A percentile compares a stretch with the other conserved stretches of the same genome.
Conservation (phyloP, 2,329 filamentous ascomycete genomes). For the Tolypocladium capitatum region DNA sequence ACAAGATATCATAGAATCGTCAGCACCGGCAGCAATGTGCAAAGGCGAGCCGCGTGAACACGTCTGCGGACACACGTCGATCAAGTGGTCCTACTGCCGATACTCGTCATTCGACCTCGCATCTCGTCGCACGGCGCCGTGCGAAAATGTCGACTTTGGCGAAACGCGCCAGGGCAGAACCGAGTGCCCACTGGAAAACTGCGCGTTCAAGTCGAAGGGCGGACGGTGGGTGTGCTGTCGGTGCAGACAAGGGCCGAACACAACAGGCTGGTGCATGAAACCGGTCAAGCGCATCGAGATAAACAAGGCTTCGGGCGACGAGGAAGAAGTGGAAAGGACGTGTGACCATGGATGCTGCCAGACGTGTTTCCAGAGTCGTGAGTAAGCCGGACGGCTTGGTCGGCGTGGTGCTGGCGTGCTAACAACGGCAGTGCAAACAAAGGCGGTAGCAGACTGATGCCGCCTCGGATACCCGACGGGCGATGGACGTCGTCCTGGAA, state of each 20-base stretch:
- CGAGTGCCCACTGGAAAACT: constrained; percentile 36
- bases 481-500: not conserved
- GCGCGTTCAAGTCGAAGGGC: constrained; percentile 34
- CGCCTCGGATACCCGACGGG: too few species aligned
- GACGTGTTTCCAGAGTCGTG: constrained; percentile 31
- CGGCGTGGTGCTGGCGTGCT: not conserved
- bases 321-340: constrained; percentile 24
- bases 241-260: constrained; percentile 38
- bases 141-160: constrained; percentile 33
- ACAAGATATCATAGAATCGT: not conserved
- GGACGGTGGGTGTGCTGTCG: constrained; percentile 41
- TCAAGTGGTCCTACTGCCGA: constrained; percentile 15
- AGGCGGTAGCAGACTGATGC: not conserved
- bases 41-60: constrained; percentile 3
- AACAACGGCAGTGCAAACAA: not conserved
- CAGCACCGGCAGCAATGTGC: constrained; percentile 3
- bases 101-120: constrained; percentile 28
- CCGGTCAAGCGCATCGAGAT: constrained; percentile 16
- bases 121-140: constrained; percentile 36
- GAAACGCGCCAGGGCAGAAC: constrained; percentile 27
- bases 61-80: constrained; percentile 6
- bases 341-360: constrained; percentile 42
- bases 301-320: constrained; percentile 17
- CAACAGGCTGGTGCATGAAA: constrained; percentile 37
- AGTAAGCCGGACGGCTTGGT: constrained; percentile 10